Percentiles rank a stretch among this genome's conserved stretches.
These are phyloP conservation scores for Daldinia loculata DNA, from an alignment of 495 filamentous ascomycete species.

Conservation along the genomic window DNA sequence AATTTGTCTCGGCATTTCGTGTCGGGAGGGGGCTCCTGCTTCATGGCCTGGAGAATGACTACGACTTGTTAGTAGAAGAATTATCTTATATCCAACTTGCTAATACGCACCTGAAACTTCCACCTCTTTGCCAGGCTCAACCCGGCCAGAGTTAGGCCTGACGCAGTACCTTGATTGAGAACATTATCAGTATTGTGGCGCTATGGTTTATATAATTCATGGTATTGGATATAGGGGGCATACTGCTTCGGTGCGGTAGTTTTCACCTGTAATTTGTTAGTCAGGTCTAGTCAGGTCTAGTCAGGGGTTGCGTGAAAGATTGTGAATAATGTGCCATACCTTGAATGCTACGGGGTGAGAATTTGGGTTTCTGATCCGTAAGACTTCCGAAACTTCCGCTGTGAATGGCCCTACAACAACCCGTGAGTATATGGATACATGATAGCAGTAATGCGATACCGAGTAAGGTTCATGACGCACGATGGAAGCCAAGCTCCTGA, in stretches of 20 bases:
- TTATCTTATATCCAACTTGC: slow-evolving; percentile 3
- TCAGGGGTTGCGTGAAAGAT: slow-evolving; percentile 2
- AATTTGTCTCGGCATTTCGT: slow-evolving; percentile 97
- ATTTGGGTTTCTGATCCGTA: slow-evolving; percentile 82
- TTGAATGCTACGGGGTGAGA: slow-evolving; percentile 91
- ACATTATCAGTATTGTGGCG: slow-evolving; percentile 26
- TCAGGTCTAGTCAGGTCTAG: slow-evolving; percentile 11
- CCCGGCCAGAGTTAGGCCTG: slow-evolving; percentile 93
- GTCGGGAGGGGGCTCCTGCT: slow-evolving; percentile 85
- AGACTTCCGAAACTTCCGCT: slow-evolving; percentile 83
- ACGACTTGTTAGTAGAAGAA: slow-evolving; percentile 34
- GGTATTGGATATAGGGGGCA: slow-evolving; percentile 45
- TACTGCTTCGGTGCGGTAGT: slow-evolving; percentile 99
- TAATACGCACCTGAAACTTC: slow-evolving; percentile 84
- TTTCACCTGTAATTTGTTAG: slow-evolving; percentile 76
- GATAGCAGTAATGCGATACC: background rate
- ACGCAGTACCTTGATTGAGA: slow-evolving; percentile 82
- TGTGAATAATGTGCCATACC: slow-evolving; percentile 60
- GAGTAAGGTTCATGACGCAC: slow-evolving; percentile 62
- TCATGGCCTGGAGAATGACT: slow-evolving; percentile 98
- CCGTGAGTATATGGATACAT: slow-evolving; percentile 21
- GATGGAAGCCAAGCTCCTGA: slow-evolving; percentile 88
- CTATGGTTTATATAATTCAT: slow-evolving; percentile 25
- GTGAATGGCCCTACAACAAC: slow-evolving; percentile 83
- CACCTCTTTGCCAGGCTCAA: slow-evolving; percentile 85